phyloP scores from a whole-genome alignment of 2,329 filamentous ascomycete species.

The Calonectria fujianensis region DNA sequence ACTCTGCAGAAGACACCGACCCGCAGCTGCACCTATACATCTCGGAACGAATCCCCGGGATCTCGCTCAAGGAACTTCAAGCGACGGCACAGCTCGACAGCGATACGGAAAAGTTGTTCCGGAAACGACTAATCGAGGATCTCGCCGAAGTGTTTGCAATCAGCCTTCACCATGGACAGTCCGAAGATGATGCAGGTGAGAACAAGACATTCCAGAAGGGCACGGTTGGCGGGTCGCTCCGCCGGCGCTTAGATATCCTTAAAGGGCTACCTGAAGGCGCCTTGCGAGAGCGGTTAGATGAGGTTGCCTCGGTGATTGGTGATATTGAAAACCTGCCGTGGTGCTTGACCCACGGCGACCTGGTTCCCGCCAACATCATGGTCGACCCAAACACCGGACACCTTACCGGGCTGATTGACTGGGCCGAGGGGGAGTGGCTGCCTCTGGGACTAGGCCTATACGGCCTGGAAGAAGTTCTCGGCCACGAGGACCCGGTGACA shows the following conservation, averaged over 20 bases:
- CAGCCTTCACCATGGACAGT: slow-evolving; percentile 57
- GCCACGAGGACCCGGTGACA: slow-evolving; percentile 60
- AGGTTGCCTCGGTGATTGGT: slow-evolving; percentile 55
- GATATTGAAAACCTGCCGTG: slow-evolving; percentile 68
- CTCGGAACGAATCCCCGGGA: slow-evolving; percentile 64
- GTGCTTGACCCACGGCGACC: slow-evolving; percentile 77
- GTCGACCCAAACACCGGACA: slow-evolving; percentile 65
- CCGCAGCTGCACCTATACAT: slow-evolving; percentile 61
- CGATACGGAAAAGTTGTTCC: slow-evolving; percentile 35
- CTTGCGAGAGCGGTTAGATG: slow-evolving; percentile 54
- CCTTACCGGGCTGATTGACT: slow-evolving; percentile 76
- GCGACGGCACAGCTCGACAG: slow-evolving; percentile 28
- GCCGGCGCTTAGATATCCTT: slow-evolving; percentile 63
- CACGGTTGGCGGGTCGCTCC: slow-evolving; percentile 64
- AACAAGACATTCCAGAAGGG: slow-evolving; percentile 48
- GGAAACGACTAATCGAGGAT: slow-evolving; percentile 61
- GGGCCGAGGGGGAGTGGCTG: slow-evolving; percentile 77
- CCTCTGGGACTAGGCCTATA: slow-evolving; percentile 77
- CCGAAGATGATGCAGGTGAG: background rate
- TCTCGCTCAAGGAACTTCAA: slow-evolving; percentile 61
- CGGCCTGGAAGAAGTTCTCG: slow-evolving; percentile 76
- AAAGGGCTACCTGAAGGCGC: slow-evolving; percentile 59
- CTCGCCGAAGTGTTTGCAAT: slow-evolving; percentile 64
- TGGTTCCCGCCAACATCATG: slow-evolving; percentile 75
- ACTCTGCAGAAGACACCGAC: background rate